Evolutionary conservation across 1,284 basidiomycete species (phyloP), one percentile per base, ranked within the genome.

Genomic region (Porodaedalea pini): DNA sequence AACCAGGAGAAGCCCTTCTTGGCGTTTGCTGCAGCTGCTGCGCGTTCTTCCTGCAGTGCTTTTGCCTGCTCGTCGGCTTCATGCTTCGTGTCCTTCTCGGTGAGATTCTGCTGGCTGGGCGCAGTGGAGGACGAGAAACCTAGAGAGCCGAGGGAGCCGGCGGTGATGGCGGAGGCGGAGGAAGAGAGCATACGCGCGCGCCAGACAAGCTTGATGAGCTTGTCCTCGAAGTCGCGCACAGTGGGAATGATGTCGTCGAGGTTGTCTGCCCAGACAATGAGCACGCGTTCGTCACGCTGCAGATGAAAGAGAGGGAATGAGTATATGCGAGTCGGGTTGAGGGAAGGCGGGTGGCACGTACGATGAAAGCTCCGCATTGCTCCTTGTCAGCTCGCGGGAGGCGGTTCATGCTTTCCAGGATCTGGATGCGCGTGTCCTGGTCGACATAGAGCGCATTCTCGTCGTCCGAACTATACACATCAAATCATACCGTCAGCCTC

Each of bases 151-250:
- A 68, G 70, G 11, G 76, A 70, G 44, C 69, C 66, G 4, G 72
- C 68, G 25, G 77, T 72, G 23, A 74, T 63, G 3, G 71, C 60
- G n/a, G 74, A 62, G 39, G 68, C 59, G 27, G 64, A 31, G 10
- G 69, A 67, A 47, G 17, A 61, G 2, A 62, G 52, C 1, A 19
- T 51, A n/a, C 85, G 82, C 2, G 75, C 75, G 31, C 77, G 74
- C 91, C 91, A 92, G 41, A 92, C 82, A 56, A 92, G 84, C 63
- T 86, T 83, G 73, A 92, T 89, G 65, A 94, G 75, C 67, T 85
- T 86, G 41, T 83, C 81, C 63, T 92, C 87, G 63, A 93, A 85
- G 54, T 86, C 85, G 51, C 71, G 68, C 66, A 78, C 82, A 19
- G 81, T 69, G 0, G 84, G 81, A 57, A 90, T 81, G 65, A 92